Percentiles rank a stretch among this genome's conserved stretches.
Evolutionary conservation across 2,329 filamentous ascomycete species (phyloP).

Genomic region (Exophiala spinifera): DNA sequence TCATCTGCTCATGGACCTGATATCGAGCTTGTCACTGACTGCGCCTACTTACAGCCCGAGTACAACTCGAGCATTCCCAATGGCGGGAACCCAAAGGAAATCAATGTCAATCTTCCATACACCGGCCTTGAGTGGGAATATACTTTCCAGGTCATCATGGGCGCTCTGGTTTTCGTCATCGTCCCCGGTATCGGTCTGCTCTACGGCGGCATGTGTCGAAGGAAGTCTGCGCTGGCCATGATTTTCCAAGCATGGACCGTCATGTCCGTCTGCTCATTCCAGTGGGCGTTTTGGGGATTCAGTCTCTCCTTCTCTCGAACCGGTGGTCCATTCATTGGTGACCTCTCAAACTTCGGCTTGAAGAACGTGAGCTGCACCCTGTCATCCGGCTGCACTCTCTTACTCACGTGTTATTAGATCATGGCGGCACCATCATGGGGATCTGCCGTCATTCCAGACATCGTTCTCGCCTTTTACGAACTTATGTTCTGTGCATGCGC

Average conservation of each 20-base stretch:
- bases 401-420: conserved; percentile 13
- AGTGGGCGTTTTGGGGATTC: conserved; percentile 66
- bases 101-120: conserved; percentile 59
- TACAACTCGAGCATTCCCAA: conserved; percentile 44
- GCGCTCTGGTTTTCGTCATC: conserved; percentile 63
- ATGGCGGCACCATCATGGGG: conserved; percentile 58
- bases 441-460: conserved; percentile 57
- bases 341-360: conserved; percentile 60
- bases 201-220: conserved; percentile 61
- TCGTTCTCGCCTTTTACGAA: conserved; percentile 65
- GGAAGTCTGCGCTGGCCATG: conserved; percentile 60
- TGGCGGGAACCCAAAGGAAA: conserved; percentile 53
- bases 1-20: not conserved
- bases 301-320: conserved; percentile 60
- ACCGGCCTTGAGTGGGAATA: conserved; percentile 60
- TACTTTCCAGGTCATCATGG: conserved; percentile 57
- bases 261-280: conserved; percentile 46
- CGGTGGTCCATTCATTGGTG: conserved; percentile 61
- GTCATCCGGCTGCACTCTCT: conserved; percentile 52
- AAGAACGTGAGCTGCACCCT: conserved; percentile 67
- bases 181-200: conserved; percentile 65
- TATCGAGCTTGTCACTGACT: not conserved
- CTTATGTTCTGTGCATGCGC: conserved; percentile 57
- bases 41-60: conserved; percentile 7
- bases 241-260: conserved; percentile 63